A percentile compares a stretch with the other conserved stretches of the same genome.
Evolutionary conservation across 495 filamentous ascomycete genomes (phyloP).

Genomic region (Aspergillus campestris): DNA sequence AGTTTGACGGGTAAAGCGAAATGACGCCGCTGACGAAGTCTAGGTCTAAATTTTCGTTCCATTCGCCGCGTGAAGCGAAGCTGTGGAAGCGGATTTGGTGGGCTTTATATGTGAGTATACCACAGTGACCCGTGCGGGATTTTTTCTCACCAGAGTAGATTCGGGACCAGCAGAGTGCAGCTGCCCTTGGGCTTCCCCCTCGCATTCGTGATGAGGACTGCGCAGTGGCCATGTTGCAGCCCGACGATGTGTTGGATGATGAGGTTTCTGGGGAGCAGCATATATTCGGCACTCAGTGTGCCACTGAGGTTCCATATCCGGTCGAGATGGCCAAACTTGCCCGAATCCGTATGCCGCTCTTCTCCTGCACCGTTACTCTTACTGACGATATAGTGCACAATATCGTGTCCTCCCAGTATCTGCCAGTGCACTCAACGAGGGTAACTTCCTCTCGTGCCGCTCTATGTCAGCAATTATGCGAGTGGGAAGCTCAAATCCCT

Average conservation of each 20-base stretch:
- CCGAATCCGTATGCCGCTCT: constrained; percentile 21
- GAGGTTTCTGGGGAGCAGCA: constrained; percentile 16
- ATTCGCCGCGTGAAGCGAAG: constrained; percentile 21
- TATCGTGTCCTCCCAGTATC: constrained; percentile 33
- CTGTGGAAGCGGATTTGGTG: constrained; percentile 42
- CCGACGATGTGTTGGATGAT: constrained; percentile 28
- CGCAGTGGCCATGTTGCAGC: constrained; percentile 31
- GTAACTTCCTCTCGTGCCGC: constrained; percentile 18
- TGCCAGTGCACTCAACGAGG: constrained; percentile 22
- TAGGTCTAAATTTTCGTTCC: constrained; percentile 31
- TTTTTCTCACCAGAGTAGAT: constrained; percentile 11
- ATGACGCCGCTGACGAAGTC: constrained; percentile 4
- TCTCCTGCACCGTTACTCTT: not conserved
- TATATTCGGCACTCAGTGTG: constrained; percentile 21
- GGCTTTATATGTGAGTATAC: constrained; percentile 34
- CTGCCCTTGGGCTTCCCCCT: constrained; percentile 29
- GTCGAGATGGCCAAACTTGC: constrained; percentile 37
- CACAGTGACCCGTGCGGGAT: too few species aligned
- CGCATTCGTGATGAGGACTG: constrained; percentile 42
- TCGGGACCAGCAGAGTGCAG: constrained; percentile 34
- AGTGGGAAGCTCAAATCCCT: constrained; percentile 31
- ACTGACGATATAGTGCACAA: constrained; percentile 24
- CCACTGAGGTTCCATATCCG: constrained; percentile 27
- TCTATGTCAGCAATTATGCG: constrained; percentile 22
- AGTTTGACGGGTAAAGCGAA: not conserved